Percentiles rank a stretch among this genome's conserved stretches.
Evolutionary conservation across 768 basidiomycete genomes (phyloP).

Genomic region (Serpula lacrymans): DNA sequence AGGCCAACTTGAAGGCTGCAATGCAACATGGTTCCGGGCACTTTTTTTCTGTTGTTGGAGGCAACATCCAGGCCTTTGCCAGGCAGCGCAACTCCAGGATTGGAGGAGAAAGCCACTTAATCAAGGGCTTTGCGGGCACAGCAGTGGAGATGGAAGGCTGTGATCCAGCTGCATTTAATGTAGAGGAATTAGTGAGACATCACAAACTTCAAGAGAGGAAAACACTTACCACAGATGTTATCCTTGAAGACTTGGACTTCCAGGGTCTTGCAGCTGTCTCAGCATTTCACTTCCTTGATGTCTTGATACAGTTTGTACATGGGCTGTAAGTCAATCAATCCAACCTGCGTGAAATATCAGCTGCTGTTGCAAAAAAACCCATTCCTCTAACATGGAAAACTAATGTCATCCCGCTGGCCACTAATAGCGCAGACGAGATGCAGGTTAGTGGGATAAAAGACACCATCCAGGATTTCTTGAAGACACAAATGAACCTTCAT

Average conservation of each 20-base stretch:
- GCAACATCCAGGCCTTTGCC: slow-evolving; percentile 12
- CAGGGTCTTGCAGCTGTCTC: slow-evolving; percentile 2
- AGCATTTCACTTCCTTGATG: slow-evolving; percentile 4
- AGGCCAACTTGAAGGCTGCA: background rate
- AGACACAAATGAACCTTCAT: slow-evolving; percentile 5
- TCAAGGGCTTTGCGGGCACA: slow-evolving; percentile 15
- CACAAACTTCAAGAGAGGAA: slow-evolving; percentile 1
- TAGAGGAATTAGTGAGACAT: slow-evolving; percentile 1
- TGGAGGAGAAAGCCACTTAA: slow-evolving; percentile 9
- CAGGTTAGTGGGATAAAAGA: slow-evolving; percentile 7
- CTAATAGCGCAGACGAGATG: slow-evolving; percentile 11
- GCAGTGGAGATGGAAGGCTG: slow-evolving; percentile 8
- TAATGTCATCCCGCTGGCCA: slow-evolving; percentile 7
- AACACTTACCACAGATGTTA: slow-evolving; percentile 2
- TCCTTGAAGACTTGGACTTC: slow-evolving; percentile 9
- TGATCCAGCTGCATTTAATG: slow-evolving; percentile 4
- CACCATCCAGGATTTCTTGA: slow-evolving; percentile 9
- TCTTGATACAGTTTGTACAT: slow-evolving; percentile 8
- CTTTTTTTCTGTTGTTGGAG: slow-evolving; percentile 6
- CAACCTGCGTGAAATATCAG: background rate
- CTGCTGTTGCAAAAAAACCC: background rate
- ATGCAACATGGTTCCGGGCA: background rate
- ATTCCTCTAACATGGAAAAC: background rate
- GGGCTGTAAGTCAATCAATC: background rate
- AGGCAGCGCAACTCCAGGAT: slow-evolving; percentile 7